Base-by-base conservation (phyloP, 257 asterid genomes). In the Echium plantagineum region DNA sequence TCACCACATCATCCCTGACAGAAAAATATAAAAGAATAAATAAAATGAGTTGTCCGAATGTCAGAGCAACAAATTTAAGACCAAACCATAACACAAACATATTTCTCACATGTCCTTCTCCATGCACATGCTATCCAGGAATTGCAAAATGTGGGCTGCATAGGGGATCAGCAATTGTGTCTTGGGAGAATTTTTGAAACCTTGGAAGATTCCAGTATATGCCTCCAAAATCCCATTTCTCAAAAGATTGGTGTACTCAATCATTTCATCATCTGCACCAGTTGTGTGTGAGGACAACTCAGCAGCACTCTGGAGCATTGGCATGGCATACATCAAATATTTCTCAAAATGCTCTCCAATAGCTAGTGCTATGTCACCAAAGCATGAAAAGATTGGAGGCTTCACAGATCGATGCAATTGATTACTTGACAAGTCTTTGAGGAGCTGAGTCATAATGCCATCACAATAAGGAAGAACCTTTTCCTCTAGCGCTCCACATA, bases 221-320 rank as follows among this genome's bases (percentile, higher is more conserved):
- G 97, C 97, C 80, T 89, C 97, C 60, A 85, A 70, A 48, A 89
- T 89, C 9, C 95, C 94, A 62, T 80, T 84, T 60, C 94, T 80
- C 32, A 89, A 71, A 58, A 78, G 82, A 74, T 89, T 89, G 7
- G 86, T 84, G 55, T 82, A 85, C 18, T 85, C 91, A 3, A 80
- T 63, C 82, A 89, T 81, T 73, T 89, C 90, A 64, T 85, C 97
- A 73, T 89, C 94, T 35, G 61, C 85, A 12, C 77, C 77, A 18
- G 89, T 70, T 58, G 94, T 75, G 61, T 53, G 96, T 21, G 82
- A 90, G 60, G 89, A 85, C 72, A 86, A 56, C 78, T 85, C 97
- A 0, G 90, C 97, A 38, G 95, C 95, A 69, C 91, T 83, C 74
- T 85, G 95, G 52, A 89, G 90, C 97, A 85, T 85, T 21, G 95